Base-by-base conservation (phyloP, 768 basidiomycete genomes). In the Lanmaoa pseudosensibilis region DNA sequence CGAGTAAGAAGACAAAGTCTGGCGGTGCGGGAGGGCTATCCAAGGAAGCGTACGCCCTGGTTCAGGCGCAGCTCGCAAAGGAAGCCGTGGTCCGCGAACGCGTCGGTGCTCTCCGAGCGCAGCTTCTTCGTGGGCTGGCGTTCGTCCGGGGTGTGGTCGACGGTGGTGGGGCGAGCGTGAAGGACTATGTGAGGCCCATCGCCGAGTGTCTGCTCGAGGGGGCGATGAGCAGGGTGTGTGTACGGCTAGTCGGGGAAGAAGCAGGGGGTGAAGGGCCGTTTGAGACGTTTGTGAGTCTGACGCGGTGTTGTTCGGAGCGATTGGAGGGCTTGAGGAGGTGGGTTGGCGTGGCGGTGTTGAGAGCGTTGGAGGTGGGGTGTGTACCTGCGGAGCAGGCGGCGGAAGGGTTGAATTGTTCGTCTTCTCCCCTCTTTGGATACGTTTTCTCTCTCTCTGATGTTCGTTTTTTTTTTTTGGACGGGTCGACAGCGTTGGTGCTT, bases 41-140 rank as follows among this genome's bases (percentile, higher is more conserved):
- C 1, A 98, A 94, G 68, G 86, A 89, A 56, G 92, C 97, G 56
- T 85, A 89, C 57, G 86, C 84, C 0, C 80, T 92, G n/a, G 83
- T 98, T 13, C 81, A 88, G 48, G 85, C 85, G 4, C 96, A 98
- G 69, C 77, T 96, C 6, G 81, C 83, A 33, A 91, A 91, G 60
- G 97, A 99, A 67, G 73, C 82, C 0, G 78, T 76, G 10, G 78
- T 92, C 9, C 84, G 96, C 9, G 71, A 75, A 46, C 78, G 75
- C 19, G 88, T 98, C 2, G 66, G 69, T 5, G 63, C 57, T 0
- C 71, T 91, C 18, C 83, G 88, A 59, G 69, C 73, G 0, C 74
- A 74, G 5, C 72, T 97, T 19, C 69, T 79, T 6, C 82, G 91
- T 2, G 93, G 90, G 2, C 74, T 98, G 12, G 74, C 80, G 33